These are phyloP conservation scores for Phytophthora lateralis DNA, from an alignment of 352 stramenopile genomes.

Conservation along the genomic window DNA sequence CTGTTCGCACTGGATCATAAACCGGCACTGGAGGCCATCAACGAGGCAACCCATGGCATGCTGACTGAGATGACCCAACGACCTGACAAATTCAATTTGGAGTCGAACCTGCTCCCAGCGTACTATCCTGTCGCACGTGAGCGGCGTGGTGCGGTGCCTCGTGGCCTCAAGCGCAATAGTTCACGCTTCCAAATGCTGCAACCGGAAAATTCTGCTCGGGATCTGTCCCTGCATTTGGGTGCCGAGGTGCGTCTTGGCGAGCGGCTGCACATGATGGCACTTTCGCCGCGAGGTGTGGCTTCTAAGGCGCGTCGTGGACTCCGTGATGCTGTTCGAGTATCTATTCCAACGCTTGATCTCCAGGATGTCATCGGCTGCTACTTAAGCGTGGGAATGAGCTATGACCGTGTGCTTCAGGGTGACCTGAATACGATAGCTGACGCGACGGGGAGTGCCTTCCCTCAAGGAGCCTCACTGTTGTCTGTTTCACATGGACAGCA, in stretches of 20 bases:
- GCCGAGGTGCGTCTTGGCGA: conserved; percentile 62
- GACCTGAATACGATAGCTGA: conserved; percentile 63
- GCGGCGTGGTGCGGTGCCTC: conserved; percentile 37
- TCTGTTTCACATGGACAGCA: conserved; percentile 76
- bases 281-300: conserved; percentile 57
- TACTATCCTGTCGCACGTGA: conserved; percentile 78
- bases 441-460: conserved; percentile 60
- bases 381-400: conserved; percentile 70
- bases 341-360: conserved; percentile 55
- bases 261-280: conserved; percentile 78
- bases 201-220: conserved; percentile 53
- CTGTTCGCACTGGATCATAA: conserved; percentile 72
- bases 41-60: conserved; percentile 78
- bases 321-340: conserved; percentile 57
- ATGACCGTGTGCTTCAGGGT: conserved; percentile 69
- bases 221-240: conserved; percentile 62
- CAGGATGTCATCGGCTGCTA: conserved; percentile 74
- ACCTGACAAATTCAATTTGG: conserved; percentile 68
- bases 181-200: conserved; percentile 76
- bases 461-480: conserved; percentile 56
- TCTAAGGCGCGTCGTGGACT: conserved; percentile 59
- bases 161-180: conserved; percentile 46
- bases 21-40: conserved; percentile 71
- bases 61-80: conserved; percentile 65
- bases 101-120: conserved; percentile 64